phyloP scores from a whole-genome alignment of 768 basidiomycete species.

The Tulasnella sp. region DNA sequence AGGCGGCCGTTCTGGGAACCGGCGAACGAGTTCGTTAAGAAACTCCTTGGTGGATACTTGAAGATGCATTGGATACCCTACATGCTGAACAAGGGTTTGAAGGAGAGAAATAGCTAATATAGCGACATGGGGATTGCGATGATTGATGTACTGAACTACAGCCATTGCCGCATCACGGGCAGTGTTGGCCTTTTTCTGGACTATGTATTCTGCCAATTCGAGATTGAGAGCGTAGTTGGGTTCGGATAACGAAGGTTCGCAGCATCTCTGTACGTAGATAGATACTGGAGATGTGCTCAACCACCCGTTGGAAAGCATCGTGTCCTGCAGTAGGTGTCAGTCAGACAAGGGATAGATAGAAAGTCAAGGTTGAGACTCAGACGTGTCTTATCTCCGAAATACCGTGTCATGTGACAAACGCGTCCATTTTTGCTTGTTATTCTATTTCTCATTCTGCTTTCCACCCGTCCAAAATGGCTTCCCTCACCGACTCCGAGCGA shows the following conservation, averaged over 20 bases:
- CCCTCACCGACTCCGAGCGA: too few relatives aligned
- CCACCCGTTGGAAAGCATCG: constrained; percentile 16
- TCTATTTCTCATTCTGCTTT: too few relatives aligned
- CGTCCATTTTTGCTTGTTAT: too few relatives aligned
- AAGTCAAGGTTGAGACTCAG: too few relatives aligned
- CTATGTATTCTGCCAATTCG: constrained; percentile 88
- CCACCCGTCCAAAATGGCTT: too few relatives aligned
- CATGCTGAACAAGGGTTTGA: constrained; percentile 85
- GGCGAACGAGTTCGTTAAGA: constrained; percentile 91
- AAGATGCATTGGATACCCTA: constrained; percentile 94
- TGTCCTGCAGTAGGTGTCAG: background rate
- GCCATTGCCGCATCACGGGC: constrained; percentile 86
- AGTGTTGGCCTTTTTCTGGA: constrained; percentile 89
- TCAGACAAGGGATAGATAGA: background rate
- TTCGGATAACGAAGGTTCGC: constrained; percentile 72
- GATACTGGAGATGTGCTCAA: constrained; percentile 42
- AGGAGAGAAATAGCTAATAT: constrained; percentile 76
- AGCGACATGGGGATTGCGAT: constrained; percentile 83
- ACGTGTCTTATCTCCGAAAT: too few relatives aligned
- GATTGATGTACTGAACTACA: constrained; percentile 73
- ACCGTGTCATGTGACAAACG: too few relatives aligned
- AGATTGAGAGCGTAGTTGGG: constrained; percentile 87
- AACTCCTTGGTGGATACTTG: constrained; percentile 97
- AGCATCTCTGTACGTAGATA: constrained; percentile 64
- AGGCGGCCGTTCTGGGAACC: constrained; percentile 95